These are phyloP conservation scores for Phytophthora sansomeana DNA, from an alignment of 352 stramenopile species.

Conservation along the genomic window DNA sequence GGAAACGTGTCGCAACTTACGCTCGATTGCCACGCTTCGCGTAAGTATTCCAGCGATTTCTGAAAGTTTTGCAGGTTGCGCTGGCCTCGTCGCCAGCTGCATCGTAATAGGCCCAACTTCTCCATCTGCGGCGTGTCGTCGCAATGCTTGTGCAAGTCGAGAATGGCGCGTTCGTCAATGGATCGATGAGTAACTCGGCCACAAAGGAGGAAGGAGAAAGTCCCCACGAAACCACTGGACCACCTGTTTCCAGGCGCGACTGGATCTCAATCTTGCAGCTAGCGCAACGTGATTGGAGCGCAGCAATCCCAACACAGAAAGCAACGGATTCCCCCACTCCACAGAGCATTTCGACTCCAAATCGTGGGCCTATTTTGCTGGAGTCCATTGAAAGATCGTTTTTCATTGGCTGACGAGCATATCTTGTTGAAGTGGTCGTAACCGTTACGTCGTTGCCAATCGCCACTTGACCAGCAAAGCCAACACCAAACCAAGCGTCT, in stretches of 20 bases:
- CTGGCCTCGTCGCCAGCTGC: no score
- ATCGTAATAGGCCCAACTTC: no score
- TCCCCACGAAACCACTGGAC: conserved; percentile 2
- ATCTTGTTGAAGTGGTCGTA: conserved; percentile 34
- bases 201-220: background rate
- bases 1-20: conserved; percentile 35
- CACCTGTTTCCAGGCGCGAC: conserved; percentile 18
- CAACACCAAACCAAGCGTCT: conserved; percentile 8
- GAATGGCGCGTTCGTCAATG: background rate
- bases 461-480: conserved; percentile 11
- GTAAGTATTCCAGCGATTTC: background rate
- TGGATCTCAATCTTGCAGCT: conserved; percentile 24
- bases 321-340: background rate
- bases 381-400: conserved; percentile 23
- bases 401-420: conserved; percentile 12
- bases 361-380: no score
- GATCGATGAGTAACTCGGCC: no score
- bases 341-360: no score
- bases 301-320: conserved; percentile 28
- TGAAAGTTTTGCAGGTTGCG: no score
- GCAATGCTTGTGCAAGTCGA: conserved; percentile 6
- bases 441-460: conserved; percentile 23
- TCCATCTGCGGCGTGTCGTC: no score
- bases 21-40: background rate
- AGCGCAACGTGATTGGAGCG: background rate